Evolutionary conservation across 164 flowering plant genomes (phyloP).

Genomic region (Amborella trichopoda): DNA sequence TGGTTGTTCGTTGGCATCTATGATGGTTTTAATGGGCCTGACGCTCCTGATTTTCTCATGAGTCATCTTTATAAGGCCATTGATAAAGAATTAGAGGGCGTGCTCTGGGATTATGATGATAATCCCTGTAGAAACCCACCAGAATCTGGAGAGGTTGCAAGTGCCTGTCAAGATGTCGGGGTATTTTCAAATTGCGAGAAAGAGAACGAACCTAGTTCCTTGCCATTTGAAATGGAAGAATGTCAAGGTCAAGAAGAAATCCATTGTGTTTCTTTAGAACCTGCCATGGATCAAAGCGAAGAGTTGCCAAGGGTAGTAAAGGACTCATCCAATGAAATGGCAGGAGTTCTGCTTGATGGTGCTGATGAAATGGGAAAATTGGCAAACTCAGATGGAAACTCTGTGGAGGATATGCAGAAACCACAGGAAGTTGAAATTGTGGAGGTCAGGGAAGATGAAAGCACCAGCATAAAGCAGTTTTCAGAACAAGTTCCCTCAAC

Average conservation of each 20-base stretch:
- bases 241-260: neutral
- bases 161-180: constrained; percentile 3
- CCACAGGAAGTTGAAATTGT: too few relatives aligned
- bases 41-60: constrained; percentile 60
- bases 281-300: neutral
- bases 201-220: constrained; percentile 6
- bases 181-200: constrained; percentile 9
- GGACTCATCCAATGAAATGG: neutral
- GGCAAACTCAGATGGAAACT: too few relatives aligned
- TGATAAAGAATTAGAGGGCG: constrained; percentile 49
- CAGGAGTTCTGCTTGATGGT: too few relatives aligned
- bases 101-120: constrained; percentile 52
- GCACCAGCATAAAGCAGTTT: too few relatives aligned
- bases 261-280: neutral
- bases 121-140: constrained; percentile 11
- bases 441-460: too few relatives aligned
- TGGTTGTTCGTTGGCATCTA: constrained; percentile 50
- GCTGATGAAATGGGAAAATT: too few relatives aligned
- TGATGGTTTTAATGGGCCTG: constrained; percentile 41
- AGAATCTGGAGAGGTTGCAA: constrained; percentile 11
- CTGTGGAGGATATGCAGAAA: too few relatives aligned
- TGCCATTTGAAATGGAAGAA: constrained; percentile 8
- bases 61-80: constrained; percentile 44
- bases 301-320: neutral
- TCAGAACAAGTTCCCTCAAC: too few relatives aligned